Base-by-base conservation (phyloP, 768 basidiomycete species). In the Lentinula detonsa region DNA sequence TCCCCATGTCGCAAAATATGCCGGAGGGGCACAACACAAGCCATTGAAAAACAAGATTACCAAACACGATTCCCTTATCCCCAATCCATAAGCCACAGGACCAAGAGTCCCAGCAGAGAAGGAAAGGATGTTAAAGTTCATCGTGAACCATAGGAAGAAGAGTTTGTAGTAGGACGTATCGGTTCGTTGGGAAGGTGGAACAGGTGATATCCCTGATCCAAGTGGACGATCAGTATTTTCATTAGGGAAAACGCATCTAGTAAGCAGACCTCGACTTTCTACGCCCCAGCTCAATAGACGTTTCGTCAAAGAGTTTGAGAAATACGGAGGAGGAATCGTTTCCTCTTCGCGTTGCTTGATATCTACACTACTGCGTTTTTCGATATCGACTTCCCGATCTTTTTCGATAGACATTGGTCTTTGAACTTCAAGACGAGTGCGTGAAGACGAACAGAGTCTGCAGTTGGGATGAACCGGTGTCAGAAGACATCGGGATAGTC, bases 1-100 rank as follows among this genome's bases (percentile, higher is more conserved):
- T 16, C 94, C 92, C 83, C 90, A 93, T 21, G 87, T 91, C 13
- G 76, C 28, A 48, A 81, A 68, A 64, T 80, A 81, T 13, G 78
- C 78, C 7, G 81, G 81, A 8, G 79, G 69, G 2, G 72, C 37
- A 57, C 73, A 77, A n/a, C 72, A 75, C 21, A 82, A 59, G 59
- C 77, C 31, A 71, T 80, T 82, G 73, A 78, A 76, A 63, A 79
- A 76, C 62, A 79, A 67, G 59, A 81, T 81, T 60, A 76, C 70
- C 1, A 81, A 70, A 62, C 73, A 77, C 2, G 79, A 76, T 58
- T 80, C 75, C 21, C 76, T 73, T 56, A 80, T 70, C 6, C 75
- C 72, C 21, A 82, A 72, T 10, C 69, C 70, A 55, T 77, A 82
- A 3, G 74, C 68, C 16, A 75, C 37, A 0, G 81, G 81, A 0